Base-by-base conservation (phyloP, 371 early-diverging fungal species). In the Dinochytrium kinnereticum region DNA sequence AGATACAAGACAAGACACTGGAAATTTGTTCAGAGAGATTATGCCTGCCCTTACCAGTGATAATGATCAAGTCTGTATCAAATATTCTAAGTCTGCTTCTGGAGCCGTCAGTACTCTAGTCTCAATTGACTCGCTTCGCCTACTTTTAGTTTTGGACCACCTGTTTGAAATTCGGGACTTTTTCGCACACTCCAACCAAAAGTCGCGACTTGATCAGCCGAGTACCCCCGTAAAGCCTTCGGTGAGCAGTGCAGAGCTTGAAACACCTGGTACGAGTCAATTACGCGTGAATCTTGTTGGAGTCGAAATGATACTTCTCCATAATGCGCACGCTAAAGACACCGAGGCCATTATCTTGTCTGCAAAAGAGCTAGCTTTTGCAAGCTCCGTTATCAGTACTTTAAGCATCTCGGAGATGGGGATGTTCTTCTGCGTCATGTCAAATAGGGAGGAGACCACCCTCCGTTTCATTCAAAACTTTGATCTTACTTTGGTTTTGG, bases 351-450 rank as follows among this genome's bases (percentile, higher is more conserved):
- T 98, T 15, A 88, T 96, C 1, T 84, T 98, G 3, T 89, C 90
- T 0, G 89, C 94, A 0, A 86, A 93, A 34, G 92, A 94, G 72
- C 81, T 97, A 0, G 85, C 93, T 59, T 78, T 95, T 26, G 87
- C 92, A 2, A 92, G 91, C 71, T 94, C 96, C 73, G 82, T 89
- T 24, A 88, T 92, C 37, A 86, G 90, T 65, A 90, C 91, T 0
- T 70, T 95, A 3, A 90, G 89, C 1, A 86, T 95, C 36, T 89
- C 94, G 31, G 92, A 94, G 59, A 85, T 96, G 72, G 94, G 96
- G 34, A 94, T 98, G 91, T 92, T 91, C 57, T 82, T 98, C 55
- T 98, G 97, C 85, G 89, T 89, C 31, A 95, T 98, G 92, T 92
- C 94, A 75, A 86, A 86, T 70, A 82, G 94, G 1, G 87, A 89